Base-by-base conservation (phyloP, 2,329 filamentous ascomycete genomes). In the Calcarisporium arbuscula region DNA sequence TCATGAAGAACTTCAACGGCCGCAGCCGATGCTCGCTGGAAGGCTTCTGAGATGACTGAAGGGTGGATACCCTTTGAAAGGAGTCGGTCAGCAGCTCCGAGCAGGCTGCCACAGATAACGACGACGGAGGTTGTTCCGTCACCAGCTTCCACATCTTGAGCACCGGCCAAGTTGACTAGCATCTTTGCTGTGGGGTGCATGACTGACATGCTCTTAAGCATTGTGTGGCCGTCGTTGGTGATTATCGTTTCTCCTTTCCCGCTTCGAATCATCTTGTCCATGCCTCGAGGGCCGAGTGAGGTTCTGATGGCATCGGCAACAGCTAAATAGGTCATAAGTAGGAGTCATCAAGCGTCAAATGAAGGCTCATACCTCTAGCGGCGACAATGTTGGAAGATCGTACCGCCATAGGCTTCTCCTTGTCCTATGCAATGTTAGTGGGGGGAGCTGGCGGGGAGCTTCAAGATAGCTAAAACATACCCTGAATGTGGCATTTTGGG, bases 131-230 rank as follows among this genome's bases (percentile, higher is more conserved):
- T 98, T 37, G 92, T 98, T 53, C 92, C 94, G 61, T 98, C 92
- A 67, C 92, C 92, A 44, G 92, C 92, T 64, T 98, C 92, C 42
- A 98, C 88, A 69, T 98, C 92, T 63, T 98, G 92, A 47, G 92
- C 92, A 48, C 92, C 86, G 53, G 90, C 94, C 43, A 98, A 77
- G 62, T 98, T 89, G 54, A 98, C 92, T 49, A 98, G 74, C 92
- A 98, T 98, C 70, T 95, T 95, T 33, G 92, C 92, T 31, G 94
- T 94, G n/a, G 92, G 92, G 60, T 98, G 92, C 83, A 98, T 88
- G 48, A 98, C 92, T 47, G 86, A 85, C 92, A 98, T 96, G 71
- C 90, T 90, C 69, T 85, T 94, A 57, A 98, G 70, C 90, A 98
- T 98, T 38, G 92, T 98, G 70, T 94, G 94, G 61, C 92, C 92